Base-by-base conservation (phyloP, 169 alveolate species). In the Plasmodium gaboni region DNA sequence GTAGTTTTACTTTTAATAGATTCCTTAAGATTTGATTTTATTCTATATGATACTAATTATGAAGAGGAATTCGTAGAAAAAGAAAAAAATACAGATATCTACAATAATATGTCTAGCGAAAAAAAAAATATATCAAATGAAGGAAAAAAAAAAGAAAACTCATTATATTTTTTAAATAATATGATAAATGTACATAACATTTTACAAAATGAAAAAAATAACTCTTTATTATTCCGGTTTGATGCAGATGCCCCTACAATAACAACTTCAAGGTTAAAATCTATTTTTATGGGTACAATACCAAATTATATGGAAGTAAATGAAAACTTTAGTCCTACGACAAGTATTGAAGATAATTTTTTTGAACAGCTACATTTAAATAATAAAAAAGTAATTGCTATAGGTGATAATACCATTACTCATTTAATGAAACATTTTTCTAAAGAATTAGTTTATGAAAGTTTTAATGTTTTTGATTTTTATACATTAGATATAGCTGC, bases 221-320 rank as follows among this genome's bases (percentile, higher is more conserved):
- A 86, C 15, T 46, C 93, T 17, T 69, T 89, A 38, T 71, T 93
- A 57, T 88, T 80, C 88, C 91, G 87, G 26, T 87, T 93, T 57
- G 88, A 68, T 67, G 94, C 95, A 7, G 91, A 92, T 7, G 68
- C 89, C 19, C 96, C 96, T 19, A 93, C 96, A 4, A 28, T 91
- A 38, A 93, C 96, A 10, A 88, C 92, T 10, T 80, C 73, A 28
- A 71, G 94, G 3, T 9, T 93, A 60, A 91, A 93, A 76, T 76
- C 93, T 19, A 73, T 91, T 19, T 46, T 80, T 22, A 88, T 92
- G 5, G 96, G 96, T 8, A 87, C 89, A n/a, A 65, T 90, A 57
- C 93, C 93, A 51, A 86, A 90, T 65, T 91, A 70, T 44, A 68
- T 74, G 73, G 89, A 76, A 83, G 70, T 93, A 42, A 61, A 92